Base-by-base conservation (phyloP, 1,284 basidiomycete genomes). In the Chiua sp. region DNA sequence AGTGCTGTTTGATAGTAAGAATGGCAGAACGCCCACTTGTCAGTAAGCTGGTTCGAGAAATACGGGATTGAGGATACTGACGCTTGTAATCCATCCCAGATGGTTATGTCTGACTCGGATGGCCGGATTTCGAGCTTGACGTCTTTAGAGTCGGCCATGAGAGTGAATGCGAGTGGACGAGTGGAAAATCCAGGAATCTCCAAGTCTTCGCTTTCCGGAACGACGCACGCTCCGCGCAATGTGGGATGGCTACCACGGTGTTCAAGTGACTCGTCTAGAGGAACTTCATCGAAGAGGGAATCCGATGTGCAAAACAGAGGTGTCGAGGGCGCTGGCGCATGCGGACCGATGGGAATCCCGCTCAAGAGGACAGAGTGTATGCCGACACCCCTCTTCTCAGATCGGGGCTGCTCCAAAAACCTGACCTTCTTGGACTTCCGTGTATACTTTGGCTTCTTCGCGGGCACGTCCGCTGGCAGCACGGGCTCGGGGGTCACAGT, bases 71-170 rank as follows among this genome's bases (percentile, higher is more conserved):
- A 35, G 32, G 49, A 18, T 1, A 74, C 70, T 44, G n/a, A 72
- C 73, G 26, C 47, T 28, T 22, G 44, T 7, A 59, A 49, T 15
- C 60, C 63, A 15, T 74, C 72, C 71, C 73, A 72, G 49, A 69
- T 61, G 12, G 68, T 74, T 42, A 65, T 18, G 16, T 72, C 46
- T 1, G 48, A 55, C 26, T 64, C 55, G 18, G 55, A 55, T 2
- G 63, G 35, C 4, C 46, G 50, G 28, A 72, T 64, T 8, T 47
- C 15, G 7, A 72, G 56, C 22, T 55, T 52, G 6, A 74, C 33
- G 15, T 69, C 64, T 18, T 63, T 42, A 18, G 49, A 35, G 11
- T 33, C 39, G 32, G 44, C 23, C 30, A 48, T 56, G 18, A 53
- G 11, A 28, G 37, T 4, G 37, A 23, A n/a, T n/a, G n/a, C n/a